Conservation (phyloP, 108 stramenopile genomes). For the Skeletonema costatum region DNA sequence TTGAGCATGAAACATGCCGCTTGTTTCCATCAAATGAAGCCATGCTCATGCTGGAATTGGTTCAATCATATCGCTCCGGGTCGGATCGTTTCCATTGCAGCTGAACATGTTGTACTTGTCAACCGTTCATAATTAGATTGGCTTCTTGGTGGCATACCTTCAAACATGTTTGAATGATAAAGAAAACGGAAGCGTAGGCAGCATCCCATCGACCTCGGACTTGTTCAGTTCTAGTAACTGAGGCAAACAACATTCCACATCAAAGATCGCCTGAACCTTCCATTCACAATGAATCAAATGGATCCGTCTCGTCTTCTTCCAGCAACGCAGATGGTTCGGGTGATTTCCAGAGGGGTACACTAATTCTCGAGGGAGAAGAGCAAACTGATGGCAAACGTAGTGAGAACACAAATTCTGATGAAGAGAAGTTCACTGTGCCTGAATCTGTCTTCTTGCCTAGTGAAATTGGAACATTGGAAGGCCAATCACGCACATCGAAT, state of each 20-base stretch:
- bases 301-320: background rate
- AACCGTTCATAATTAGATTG: no score
- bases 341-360: background rate
- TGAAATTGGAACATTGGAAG: background rate
- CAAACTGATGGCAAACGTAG: background rate
- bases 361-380: constrained; percentile 8
- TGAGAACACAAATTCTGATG: background rate
- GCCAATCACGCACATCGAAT: background rate
- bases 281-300: background rate
- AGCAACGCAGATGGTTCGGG: background rate
- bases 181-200: background rate
- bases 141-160: no score
- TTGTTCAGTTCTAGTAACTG: constrained; percentile 1
- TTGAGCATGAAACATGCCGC: background rate
- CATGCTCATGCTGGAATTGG: background rate
- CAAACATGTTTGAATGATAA: background rate
- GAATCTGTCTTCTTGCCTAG: constrained; percentile 14
- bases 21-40: no score
- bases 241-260: background rate
- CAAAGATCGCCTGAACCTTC: background rate
- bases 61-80: background rate
- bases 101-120: background rate
- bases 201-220: background rate
- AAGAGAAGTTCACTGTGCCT: background rate
- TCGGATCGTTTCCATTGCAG: background rate